phyloP scores from a whole-genome alignment of 192 early-diverging fungal species.

The Irineochytrium annulatum region DNA sequence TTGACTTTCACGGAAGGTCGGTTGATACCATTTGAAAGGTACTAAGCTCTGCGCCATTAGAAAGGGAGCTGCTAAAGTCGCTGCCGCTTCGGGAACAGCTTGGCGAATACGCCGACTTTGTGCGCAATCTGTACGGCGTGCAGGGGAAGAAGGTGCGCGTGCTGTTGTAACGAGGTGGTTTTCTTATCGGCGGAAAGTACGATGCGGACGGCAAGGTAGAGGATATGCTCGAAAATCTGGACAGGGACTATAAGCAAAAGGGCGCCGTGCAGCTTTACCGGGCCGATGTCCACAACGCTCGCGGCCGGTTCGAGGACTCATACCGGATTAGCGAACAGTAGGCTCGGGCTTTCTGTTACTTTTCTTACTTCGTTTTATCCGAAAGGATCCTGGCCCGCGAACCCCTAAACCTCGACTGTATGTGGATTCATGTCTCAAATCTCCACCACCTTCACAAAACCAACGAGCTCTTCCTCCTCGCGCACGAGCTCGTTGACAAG shows the following conservation, averaged over 20 bases:
- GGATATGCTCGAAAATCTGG: neutral
- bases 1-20: neutral
- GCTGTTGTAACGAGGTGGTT: too few species aligned
- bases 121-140: too few species aligned
- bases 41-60: neutral
- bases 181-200: too few species aligned
- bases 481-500: constrained; percentile 67
- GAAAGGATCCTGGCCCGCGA: constrained; percentile 59
- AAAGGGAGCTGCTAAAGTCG: constrained; percentile 3
- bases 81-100: neutral
- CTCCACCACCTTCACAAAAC: constrained; percentile 58
- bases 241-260: neutral
- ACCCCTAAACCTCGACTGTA: constrained; percentile 49
- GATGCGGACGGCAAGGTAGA: neutral
- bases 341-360: neutral
- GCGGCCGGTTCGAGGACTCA: neutral
- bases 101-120: neutral
- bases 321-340: constrained; percentile 37
- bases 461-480: constrained; percentile 66
- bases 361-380: neutral
- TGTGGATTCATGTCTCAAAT: constrained; percentile 65
- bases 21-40: neutral
- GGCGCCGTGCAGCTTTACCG: neutral
- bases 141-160: too few species aligned
- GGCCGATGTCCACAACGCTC: constrained; percentile 3